Evolutionary conservation across 768 basidiomycete species (phyloP).

Genomic region (Cubamyces lactineus): DNA sequence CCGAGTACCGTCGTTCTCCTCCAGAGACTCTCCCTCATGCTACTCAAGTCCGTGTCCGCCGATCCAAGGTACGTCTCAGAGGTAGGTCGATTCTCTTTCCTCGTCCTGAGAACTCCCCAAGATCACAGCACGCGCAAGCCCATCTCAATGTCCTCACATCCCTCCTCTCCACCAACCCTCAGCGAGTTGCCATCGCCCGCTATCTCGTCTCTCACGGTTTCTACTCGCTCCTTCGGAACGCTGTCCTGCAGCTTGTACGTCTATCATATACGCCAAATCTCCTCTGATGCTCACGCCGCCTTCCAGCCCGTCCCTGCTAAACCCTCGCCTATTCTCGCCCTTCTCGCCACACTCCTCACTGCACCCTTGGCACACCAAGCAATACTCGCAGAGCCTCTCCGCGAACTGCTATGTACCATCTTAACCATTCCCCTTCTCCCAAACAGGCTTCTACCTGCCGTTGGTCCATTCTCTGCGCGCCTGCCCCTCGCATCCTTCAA

Average conservation of each 20-base stretch:
- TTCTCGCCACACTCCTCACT: slow-evolving; percentile 50
- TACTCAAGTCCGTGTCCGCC: slow-evolving; percentile 56
- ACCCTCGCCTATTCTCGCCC: slow-evolving; percentile 51
- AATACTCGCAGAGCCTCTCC: slow-evolving; percentile 40
- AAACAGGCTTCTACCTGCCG: slow-evolving; percentile 62
- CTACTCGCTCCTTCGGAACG: slow-evolving; percentile 46
- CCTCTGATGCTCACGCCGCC: not conserved
- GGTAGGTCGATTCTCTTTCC: not conserved
- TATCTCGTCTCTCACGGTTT: slow-evolving; percentile 54
- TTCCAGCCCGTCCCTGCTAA: slow-evolving; percentile 62
- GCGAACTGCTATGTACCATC: slow-evolving; percentile 53
- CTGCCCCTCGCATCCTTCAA: slow-evolving; percentile 57
- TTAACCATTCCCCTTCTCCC: slow-evolving; percentile 79
- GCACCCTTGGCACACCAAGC: slow-evolving; percentile 42
- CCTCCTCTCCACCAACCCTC: slow-evolving; percentile 42
- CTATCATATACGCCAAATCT: not conserved
- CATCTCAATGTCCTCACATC: slow-evolving; percentile 57
- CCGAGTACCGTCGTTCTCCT: slow-evolving; percentile 68
- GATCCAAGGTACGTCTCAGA: slow-evolving; percentile 49
- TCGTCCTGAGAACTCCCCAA: slow-evolving; percentile 28
- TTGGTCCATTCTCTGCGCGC: slow-evolving; percentile 65
- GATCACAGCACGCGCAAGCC: slow-evolving; percentile 47
- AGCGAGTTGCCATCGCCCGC: slow-evolving; percentile 39
- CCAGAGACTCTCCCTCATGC: slow-evolving; percentile 47
- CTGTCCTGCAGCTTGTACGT: slow-evolving; percentile 57